Percentiles rank a stretch among this genome's conserved stretches.
These are phyloP conservation scores for Alternaria atra DNA, from an alignment of 2,329 filamentous ascomycete species.

Conservation along the genomic window DNA sequence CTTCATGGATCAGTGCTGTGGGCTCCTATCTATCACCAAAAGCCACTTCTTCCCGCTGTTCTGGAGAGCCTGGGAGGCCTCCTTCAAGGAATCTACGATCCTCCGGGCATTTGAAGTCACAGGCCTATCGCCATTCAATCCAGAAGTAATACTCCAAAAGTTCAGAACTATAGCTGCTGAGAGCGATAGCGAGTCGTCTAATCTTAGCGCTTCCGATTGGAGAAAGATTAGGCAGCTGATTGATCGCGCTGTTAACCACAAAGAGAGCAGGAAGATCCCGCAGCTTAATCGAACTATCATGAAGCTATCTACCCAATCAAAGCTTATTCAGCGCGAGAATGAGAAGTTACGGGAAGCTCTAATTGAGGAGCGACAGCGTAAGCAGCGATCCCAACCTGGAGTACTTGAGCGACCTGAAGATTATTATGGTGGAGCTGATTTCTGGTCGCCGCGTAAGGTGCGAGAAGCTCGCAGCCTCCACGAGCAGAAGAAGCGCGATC, in stretches of 20 bases:
- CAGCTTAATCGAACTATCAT: not conserved
- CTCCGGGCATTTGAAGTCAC: slow-evolving; percentile 9
- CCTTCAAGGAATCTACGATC: slow-evolving; percentile 15
- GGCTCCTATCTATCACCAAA: not conserved
- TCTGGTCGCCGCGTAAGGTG: too few relatives aligned
- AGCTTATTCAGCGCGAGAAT: slow-evolving; percentile 7
- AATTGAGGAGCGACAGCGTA: slow-evolving; percentile 2
- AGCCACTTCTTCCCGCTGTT: slow-evolving; percentile 14
- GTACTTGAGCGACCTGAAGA: slow-evolving; percentile 2
- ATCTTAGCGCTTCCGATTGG: not conserved
- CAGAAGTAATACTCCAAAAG: too few relatives aligned
- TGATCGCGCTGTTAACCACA: not conserved
- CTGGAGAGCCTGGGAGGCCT: slow-evolving; percentile 5
- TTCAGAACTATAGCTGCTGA: not conserved
- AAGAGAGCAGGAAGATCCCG: not conserved
- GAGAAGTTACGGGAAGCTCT: slow-evolving; percentile 5
- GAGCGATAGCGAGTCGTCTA: not conserved
- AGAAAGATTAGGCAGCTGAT: not conserved
- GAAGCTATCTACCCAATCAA: slow-evolving; percentile 2
- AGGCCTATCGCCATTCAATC: slow-evolving; percentile 12
- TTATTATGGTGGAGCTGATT: too few relatives aligned
- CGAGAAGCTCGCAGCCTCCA: too few relatives aligned
- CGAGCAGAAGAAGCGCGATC: too few relatives aligned
- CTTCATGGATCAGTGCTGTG: not conserved
- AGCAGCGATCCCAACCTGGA: not conserved